These are phyloP conservation scores for Pythium diclinum DNA, from an alignment of 352 stramenopile species.

Conservation along the genomic window DNA sequence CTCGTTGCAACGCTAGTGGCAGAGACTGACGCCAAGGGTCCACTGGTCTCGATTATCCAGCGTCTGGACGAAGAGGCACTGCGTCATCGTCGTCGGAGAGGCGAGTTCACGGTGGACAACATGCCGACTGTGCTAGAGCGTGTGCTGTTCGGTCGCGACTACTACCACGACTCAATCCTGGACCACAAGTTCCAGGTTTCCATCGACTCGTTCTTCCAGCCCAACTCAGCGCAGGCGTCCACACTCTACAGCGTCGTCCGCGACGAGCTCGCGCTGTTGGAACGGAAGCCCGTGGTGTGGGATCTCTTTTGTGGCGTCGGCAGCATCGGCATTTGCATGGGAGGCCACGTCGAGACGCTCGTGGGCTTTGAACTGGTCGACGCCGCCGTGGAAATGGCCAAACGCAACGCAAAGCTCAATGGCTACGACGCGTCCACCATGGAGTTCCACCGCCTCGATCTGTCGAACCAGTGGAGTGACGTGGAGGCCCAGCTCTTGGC, in stretches of 20 bases:
- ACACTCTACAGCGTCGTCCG: constrained; percentile 58
- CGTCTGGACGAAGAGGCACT: constrained; percentile 55
- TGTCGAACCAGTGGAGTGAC: constrained; percentile 50
- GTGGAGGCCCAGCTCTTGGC: constrained; percentile 32
- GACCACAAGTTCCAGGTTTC: constrained; percentile 58
- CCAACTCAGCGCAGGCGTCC: constrained; percentile 58
- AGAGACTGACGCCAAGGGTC: constrained; percentile 18
- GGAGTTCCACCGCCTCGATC: constrained; percentile 62
- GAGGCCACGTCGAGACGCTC: constrained; percentile 35
- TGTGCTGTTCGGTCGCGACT: constrained; percentile 43
- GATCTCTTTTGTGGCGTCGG: constrained; percentile 80
- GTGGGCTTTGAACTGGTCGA: constrained; percentile 73
- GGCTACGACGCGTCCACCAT: constrained; percentile 49
- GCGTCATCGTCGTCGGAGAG: constrained; percentile 32
- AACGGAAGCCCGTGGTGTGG: constrained; percentile 56
- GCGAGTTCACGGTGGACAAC: not conserved
- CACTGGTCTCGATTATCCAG: constrained; percentile 65
- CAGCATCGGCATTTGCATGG: constrained; percentile 79
- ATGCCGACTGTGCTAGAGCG: constrained; percentile 16
- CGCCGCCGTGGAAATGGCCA: constrained; percentile 50
- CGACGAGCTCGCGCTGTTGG: constrained; percentile 26
- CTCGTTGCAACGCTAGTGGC: constrained; percentile 35
- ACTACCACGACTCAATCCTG: constrained; percentile 62
- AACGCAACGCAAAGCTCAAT: constrained; percentile 56
- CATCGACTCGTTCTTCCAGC: constrained; percentile 80